Base-by-base conservation (phyloP, 768 basidiomycete genomes). In the Russula vinacea region DNA sequence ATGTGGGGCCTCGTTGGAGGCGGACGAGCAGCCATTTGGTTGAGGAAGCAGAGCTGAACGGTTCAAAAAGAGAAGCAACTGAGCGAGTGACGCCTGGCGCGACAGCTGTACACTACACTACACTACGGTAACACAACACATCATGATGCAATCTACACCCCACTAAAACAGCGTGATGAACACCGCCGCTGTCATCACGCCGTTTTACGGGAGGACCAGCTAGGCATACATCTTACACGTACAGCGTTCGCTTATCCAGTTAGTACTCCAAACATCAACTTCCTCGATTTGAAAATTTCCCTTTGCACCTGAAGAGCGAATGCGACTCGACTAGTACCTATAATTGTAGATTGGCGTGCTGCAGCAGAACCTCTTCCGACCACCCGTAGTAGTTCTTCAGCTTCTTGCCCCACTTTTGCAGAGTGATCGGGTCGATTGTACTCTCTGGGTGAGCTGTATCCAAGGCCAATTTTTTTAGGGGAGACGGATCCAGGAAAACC, bases 371-470 rank as follows among this genome's bases (percentile, higher is more conserved):
- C 37, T 72, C 72, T 22, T 69, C 69, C n/a, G 65, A 64, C 73
- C 73, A 75, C 10, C 73, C 73, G 32, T 75, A 75, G 40, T 68
- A 67, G 37, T 66, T 62, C 55, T 69, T 68, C 52, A 75, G 60
- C 37, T 69, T 67, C 53, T 72, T 73, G 39, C 72, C 59, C 56
- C 73, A 72, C 49, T 68, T 58, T 35, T 61, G 68, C 32, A 75
- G 60, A 32, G 70, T 69, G 49, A 68, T 57, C 11, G 67, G 71
- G 17, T 73, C 65, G 49, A 75, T 62, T 29, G 72, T 72, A 16
- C 68, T 63, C 57, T 73, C 74, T 0, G 74, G 74, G 45, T 75
- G 74, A 37, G 74, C 72, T 72, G 54, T 17, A 24, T 50, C 45
- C 9, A 49, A 10, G 8, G 6, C 19, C 16, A 24, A 17, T 24